Evolutionary conservation across 169 alveolate genomes (phyloP).

Genomic region (Plasmodium ovale): DNA sequence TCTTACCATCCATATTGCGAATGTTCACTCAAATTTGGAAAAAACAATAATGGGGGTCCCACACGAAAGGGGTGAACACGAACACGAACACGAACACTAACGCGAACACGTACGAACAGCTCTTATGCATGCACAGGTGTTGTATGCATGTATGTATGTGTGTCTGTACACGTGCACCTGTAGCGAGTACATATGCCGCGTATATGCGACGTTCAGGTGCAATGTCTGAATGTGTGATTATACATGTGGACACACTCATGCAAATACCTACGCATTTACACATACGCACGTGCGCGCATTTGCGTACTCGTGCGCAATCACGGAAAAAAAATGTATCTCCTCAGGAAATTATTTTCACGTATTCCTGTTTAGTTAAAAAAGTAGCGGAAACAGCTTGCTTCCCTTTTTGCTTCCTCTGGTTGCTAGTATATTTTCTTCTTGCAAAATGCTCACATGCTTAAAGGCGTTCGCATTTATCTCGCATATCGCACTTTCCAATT

Average conservation of each 20-base stretch:
- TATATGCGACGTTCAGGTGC: no score
- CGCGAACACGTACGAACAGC: neutral
- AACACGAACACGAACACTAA: neutral
- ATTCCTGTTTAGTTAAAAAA: neutral
- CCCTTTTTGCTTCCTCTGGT: no score
- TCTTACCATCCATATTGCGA: constrained; percentile 40
- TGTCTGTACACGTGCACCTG: neutral
- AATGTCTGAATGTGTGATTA: neutral
- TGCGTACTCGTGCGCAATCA: neutral
- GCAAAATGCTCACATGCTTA: no score
- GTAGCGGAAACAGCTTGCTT: neutral
- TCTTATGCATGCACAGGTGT: neutral
- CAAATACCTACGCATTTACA: neutral
- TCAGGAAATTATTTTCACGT: neutral
- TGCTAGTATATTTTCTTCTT: no score
- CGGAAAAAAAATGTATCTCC: neutral
- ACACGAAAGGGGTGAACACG: neutral
- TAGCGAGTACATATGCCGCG: neutral
- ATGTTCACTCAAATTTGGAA: neutral
- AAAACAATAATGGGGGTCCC: neutral
- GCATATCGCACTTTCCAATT: no score
- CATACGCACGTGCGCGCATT: neutral
- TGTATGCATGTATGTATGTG: constrained; percentile 4
- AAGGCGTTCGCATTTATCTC: no score
- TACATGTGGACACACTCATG: neutral